Evolutionary conservation across 495 filamentous ascomycete genomes (phyloP), one percentile per base, ranked within the genome.

Genomic region (Neurospora discreta): DNA sequence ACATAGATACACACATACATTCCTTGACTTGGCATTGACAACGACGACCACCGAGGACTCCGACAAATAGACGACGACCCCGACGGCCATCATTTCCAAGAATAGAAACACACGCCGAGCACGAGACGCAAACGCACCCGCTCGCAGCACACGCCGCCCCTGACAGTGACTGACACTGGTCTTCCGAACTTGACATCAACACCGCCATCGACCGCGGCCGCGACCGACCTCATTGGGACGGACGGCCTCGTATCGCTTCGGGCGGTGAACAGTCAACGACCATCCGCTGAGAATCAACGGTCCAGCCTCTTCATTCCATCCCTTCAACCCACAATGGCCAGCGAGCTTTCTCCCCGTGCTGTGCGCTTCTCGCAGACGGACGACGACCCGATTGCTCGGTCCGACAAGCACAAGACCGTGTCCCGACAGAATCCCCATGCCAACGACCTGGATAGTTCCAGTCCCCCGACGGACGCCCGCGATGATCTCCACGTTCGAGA

Each of bases 401-500:
- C 78, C 39, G 81, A 85, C 18, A 81, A 76, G 70, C 71, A 77
- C 74, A 83, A 84, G 71, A 76, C 76, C 58, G 75, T 73, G 0
- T 75, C 76, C 39, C 86, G 87, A 68, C 84, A 89, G 3, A 33
- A 33, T 9, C 76, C 82, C 81, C 69, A 80, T 79, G 77, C 85
- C 80, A 74, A 88, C 71, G 90, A 92, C 77, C 91, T 89, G 33
- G 89, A 89, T 44, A 88, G 84, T 72, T 90, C 89, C 39, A 86
- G 83, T 44, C 89, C 88, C 6, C 91, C 89, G 26, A 87, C 87
- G 72, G 90, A 91, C 46, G 87, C 86, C 44, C 74, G 79, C 11
- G 81, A 84, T 69, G 85, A 86, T 44, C 79, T 82, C 73, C 79
- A 80, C 76, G 73, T 83, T 74, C 79, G 80, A 26, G 83, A 86